Percentiles rank a stretch among this genome's conserved stretches.
phyloP scores from a whole-genome alignment of 257 asterid genomes.

The Lycium ferocissimum region DNA sequence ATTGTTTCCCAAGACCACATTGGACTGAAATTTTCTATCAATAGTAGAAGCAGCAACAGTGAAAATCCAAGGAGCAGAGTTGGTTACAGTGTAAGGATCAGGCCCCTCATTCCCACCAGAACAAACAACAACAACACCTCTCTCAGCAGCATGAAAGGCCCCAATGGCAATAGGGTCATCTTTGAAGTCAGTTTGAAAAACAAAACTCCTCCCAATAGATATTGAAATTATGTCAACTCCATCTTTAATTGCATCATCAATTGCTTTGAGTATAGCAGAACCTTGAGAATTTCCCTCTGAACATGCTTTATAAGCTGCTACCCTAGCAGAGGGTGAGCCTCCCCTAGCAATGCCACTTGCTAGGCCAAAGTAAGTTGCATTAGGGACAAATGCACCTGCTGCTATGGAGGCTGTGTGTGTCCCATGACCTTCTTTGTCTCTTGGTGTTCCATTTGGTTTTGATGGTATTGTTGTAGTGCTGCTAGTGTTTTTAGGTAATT shows the following conservation, averaged over 20 bases:
- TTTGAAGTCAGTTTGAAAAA: slow-evolving; percentile 54
- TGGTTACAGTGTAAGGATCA: slow-evolving; percentile 56
- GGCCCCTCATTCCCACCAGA: slow-evolving; percentile 85
- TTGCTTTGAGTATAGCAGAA: slow-evolving; percentile 60
- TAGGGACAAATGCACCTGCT: slow-evolving; percentile 53
- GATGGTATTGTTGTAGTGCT: neutral
- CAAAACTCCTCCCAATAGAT: slow-evolving; percentile 59
- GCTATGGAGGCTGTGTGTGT: slow-evolving; percentile 78
- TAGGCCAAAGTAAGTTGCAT: slow-evolving; percentile 70
- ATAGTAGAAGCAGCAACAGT: slow-evolving; percentile 75
- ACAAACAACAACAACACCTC: slow-evolving; percentile 65
- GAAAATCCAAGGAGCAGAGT: slow-evolving; percentile 82
- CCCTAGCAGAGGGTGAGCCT: slow-evolving; percentile 64
- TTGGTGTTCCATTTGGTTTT: slow-evolving; percentile 50
- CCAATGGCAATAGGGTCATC: slow-evolving; percentile 78
- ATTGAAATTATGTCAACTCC: slow-evolving; percentile 80
- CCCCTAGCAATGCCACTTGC: slow-evolving; percentile 72
- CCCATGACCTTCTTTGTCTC: slow-evolving; percentile 71
- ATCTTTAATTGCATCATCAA: slow-evolving; percentile 75
- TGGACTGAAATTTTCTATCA: slow-evolving; percentile 59
- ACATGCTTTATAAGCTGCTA: slow-evolving; percentile 80
- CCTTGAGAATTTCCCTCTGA: slow-evolving; percentile 54
- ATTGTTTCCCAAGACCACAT: slow-evolving; percentile 58
- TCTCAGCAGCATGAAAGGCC: slow-evolving; percentile 72
- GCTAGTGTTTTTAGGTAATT: slow-evolving; percentile 20